A percentile compares a stretch with the other conserved stretches of the same genome.
Conservation (phyloP, 331 rosid species). For the Quercus phellos region DNA sequence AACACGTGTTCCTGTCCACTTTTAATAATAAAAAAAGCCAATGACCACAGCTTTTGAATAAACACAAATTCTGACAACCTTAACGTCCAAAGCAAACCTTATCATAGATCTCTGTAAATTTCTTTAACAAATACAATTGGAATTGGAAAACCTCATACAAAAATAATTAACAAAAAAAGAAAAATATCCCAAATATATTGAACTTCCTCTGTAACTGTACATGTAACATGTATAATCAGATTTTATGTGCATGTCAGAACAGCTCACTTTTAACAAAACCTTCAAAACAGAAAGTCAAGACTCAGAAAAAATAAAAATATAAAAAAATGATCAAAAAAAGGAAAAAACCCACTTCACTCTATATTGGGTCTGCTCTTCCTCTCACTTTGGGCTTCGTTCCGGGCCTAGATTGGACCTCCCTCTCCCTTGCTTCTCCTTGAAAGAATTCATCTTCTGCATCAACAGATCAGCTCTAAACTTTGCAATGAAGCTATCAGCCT, state of each 20-base stretch:
- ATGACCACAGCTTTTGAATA: background rate
- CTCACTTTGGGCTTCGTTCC: conserved; percentile 1
- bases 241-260: conserved; percentile 6
- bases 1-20: background rate
- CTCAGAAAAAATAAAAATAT: conserved; percentile 2
- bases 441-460: conserved; percentile 74
- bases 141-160: no score
- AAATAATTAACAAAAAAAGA: background rate
- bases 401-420: conserved; percentile 56
- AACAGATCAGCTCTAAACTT: conserved; percentile 66
- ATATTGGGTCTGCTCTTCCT: background rate
- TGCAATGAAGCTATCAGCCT: conserved; percentile 72
- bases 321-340: background rate
- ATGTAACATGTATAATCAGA: background rate
- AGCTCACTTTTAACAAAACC: background rate
- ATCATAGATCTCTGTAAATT: background rate
- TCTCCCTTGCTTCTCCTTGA: conserved; percentile 41
- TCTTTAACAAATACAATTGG: background rate
- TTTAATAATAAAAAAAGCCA: background rate
- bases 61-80: conserved; percentile 15
- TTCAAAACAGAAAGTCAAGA: background rate
- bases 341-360: background rate
- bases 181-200: background rate
- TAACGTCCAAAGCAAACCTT: conserved; percentile 21
- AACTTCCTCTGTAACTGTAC: conserved; percentile 13